These are phyloP conservation scores for Yamadazyma scolyti DNA, from an alignment of 805 yeast species.

Conservation along the genomic window DNA sequence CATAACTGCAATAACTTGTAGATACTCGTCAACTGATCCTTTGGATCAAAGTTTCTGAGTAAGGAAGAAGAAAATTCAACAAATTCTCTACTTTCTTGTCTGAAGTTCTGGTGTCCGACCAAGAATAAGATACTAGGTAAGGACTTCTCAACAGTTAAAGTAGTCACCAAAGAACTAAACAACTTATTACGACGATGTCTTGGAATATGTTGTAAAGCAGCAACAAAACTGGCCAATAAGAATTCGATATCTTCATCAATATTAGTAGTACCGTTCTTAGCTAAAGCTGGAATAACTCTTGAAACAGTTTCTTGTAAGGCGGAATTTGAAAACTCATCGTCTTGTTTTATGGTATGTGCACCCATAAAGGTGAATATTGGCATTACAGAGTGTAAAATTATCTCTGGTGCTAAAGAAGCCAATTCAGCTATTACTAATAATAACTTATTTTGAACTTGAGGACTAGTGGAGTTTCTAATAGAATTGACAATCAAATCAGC, in stretches of 20 bases:
- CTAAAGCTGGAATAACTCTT: constrained; percentile 86
- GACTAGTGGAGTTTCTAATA: constrained; percentile 83
- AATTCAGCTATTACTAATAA: constrained; percentile 81
- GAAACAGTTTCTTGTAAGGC: constrained; percentile 90
- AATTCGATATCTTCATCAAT: constrained; percentile 53
- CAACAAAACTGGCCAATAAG: constrained; percentile 81
- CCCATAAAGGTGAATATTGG: constrained; percentile 99
- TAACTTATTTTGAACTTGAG: constrained; percentile 90
- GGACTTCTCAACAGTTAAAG: constrained; percentile 66
- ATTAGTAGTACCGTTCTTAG: constrained; percentile 33
- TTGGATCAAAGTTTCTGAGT: constrained; percentile 61
- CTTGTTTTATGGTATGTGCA: constrained; percentile 93
- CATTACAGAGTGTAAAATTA: constrained; percentile 93
- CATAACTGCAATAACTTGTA: constrained; percentile 49
- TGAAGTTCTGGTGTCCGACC: constrained; percentile 71
- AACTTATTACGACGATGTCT: constrained; percentile 90
- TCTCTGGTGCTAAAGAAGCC: constrained; percentile 86
- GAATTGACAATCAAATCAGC: constrained; percentile 90
- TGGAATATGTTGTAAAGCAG: constrained; percentile 94
- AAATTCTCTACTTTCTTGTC: constrained; percentile 31
- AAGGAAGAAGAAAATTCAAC: constrained; percentile 72
- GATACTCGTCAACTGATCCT: constrained; percentile 62
- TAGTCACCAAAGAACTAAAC: constrained; percentile 71
- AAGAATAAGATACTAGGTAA: constrained; percentile 72
- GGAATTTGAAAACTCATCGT: constrained; percentile 89